Conservation (phyloP, 2,329 filamentous ascomycete species). For the Colletotrichum cuscutae region DNA sequence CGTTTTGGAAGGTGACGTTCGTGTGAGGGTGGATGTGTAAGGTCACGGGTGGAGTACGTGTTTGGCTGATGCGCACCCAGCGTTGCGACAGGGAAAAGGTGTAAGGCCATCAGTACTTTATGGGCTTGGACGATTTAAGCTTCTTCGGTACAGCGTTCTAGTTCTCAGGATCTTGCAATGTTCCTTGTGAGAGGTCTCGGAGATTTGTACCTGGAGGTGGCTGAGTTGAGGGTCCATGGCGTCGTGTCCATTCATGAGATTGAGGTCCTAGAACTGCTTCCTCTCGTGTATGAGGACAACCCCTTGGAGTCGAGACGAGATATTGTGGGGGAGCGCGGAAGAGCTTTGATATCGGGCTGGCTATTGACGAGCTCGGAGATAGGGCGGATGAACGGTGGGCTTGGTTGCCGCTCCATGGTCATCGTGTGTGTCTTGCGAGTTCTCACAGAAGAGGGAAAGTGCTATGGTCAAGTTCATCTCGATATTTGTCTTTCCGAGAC, state of each 20-base stretch:
- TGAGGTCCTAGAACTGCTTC: not conserved
- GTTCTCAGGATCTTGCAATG: too few relatives aligned
- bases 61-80: slow-evolving; percentile 10
- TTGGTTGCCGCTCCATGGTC: not conserved
- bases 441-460: too few relatives aligned
- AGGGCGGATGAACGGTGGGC: not conserved
- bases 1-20: too few relatives aligned
- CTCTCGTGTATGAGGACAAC: not conserved
- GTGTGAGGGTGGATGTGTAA: too few relatives aligned
- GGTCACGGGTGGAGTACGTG: not conserved
- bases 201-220: not conserved
- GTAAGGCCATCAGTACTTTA: too few relatives aligned
- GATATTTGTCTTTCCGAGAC: not conserved
- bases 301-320: too few relatives aligned
- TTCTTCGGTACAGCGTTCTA: slow-evolving; percentile 13
- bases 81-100: not conserved
- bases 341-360: not conserved
- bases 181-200: not conserved
- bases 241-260: too few relatives aligned
- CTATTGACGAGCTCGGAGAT: too few relatives aligned
- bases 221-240: not conserved
- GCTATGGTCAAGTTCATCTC: not conserved
- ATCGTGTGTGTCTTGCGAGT: not conserved
- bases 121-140: not conserved
- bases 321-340: not conserved